Base-by-base conservation (phyloP, 257 asterid species). In the Primulina eburnea region DNA sequence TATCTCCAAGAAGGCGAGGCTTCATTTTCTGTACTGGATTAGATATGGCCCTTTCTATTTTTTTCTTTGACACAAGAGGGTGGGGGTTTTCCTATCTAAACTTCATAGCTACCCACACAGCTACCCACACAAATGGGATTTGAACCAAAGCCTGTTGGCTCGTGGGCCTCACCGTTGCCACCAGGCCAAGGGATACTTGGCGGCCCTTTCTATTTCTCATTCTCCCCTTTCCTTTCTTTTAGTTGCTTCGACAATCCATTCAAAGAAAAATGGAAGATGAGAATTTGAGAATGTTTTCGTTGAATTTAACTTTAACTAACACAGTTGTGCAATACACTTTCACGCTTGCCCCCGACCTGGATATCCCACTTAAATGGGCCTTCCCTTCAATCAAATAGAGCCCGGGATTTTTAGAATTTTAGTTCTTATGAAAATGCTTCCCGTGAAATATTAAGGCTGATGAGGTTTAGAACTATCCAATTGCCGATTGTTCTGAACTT, bases 1-100 rank as follows among this genome's bases (percentile, higher is more conserved):
- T 73, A 68, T 90, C 74, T 82, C 85, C 24, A 86, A 87, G 80
- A 88, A 86, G 95, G 97, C 86, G 59, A 68, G 78, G 20, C 59
- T 47, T 43, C 53, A 53, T 52, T 71, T 69, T 8, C 35, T 34
- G 2, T 70, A 10, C 11, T 58, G 61, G 29, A 14, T 12, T 52
- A 0, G 30, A 34, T 73, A 11, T 14, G 24, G 30, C 43, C 33
- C 30, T 28, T 28, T 28, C 30, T 28, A 28, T 28, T 28, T 28
- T 28, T 28, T 28, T 28, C 4, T 28, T 24, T 24, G 26, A 28
- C 4, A 28, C 30, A 28, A 28, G 2, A 28, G 29, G 29, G 29
- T 28, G 29, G 29, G 29, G 29, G 29, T 2, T 1, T 28, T 28
- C 29, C 29, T 28, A 28, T 28, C 29, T 28, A 28, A 28, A 28